phyloP scores from a whole-genome alignment of 2,329 filamentous ascomycete species.

The Colletotrichum tofieldiae region DNA sequence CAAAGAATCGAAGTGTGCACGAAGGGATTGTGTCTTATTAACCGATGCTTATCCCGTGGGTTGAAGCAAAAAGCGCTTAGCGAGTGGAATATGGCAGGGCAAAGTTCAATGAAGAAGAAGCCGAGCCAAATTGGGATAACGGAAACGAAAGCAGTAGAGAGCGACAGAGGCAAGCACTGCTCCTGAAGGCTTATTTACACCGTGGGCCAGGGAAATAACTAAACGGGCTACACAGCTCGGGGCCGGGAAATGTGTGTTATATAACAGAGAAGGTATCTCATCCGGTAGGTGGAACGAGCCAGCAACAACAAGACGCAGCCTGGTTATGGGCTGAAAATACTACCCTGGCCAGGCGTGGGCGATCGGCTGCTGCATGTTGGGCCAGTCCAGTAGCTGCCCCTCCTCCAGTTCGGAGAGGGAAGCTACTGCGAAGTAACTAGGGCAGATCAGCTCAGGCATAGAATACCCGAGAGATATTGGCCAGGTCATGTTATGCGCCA shows the following conservation, averaged over 20 bases:
- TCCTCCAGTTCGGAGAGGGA: conserved; percentile 21
- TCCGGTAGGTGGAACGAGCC: conserved; percentile 7
- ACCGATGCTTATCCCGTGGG: conserved; percentile 17
- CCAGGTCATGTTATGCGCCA: conserved; percentile 9
- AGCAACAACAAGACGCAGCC: not conserved
- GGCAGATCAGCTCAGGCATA: conserved; percentile 1
- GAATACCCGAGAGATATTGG: conserved; percentile 3
- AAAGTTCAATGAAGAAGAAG: conserved; percentile 33
- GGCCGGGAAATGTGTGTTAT: conserved; percentile 35
- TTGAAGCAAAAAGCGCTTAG: conserved; percentile 21
- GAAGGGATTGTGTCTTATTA: not conserved
- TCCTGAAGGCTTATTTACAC: conserved; percentile 33
- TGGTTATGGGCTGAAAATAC: conserved; percentile 28
- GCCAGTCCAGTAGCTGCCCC: conserved; percentile 9
- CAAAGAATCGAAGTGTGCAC: not conserved
- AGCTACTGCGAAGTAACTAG: conserved; percentile 1
- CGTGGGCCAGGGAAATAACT: conserved; percentile 10
- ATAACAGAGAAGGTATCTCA: conserved; percentile 20
- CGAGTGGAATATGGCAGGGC: conserved; percentile 34
- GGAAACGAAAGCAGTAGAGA: conserved; percentile 20
- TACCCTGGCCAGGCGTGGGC: conserved; percentile 23
- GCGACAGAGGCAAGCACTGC: conserved; percentile 5
- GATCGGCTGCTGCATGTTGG: conserved; percentile 27
- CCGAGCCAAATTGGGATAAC: conserved; percentile 27
- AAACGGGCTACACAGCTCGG: not conserved